Evolutionary conservation across 225 moss, liverwort and hornwort genomes (phyloP), one percentile per base, ranked within the genome.

Genomic region (Marchantia polymorpha): DNA sequence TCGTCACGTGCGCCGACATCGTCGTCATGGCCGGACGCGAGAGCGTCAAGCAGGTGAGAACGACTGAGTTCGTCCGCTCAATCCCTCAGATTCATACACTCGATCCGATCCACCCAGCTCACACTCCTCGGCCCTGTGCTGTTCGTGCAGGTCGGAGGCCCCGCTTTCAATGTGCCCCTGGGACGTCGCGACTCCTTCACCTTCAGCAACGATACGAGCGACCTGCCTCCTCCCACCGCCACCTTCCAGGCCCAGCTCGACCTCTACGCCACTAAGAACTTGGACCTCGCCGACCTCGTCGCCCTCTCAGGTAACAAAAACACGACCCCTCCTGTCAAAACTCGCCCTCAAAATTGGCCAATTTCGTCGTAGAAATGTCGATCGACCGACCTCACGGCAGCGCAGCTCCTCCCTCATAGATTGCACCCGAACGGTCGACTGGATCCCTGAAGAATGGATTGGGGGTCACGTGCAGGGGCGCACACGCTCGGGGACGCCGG

Each of bases 401-500:
- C 10, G 8, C 55, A 8, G 55, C 14, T 8, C 14, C 55, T 55
- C 14, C 8, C 55, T 8, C 55, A 55, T 8, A 14, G 8, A 8
- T 55, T 55, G 55, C 14, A 14, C 55, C 14, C 55, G n/a, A n/a
- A n/a, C n/a, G n/a, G n/a, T n/a, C n/a, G n/a, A n/a, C n/a, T n/a
- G n/a, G n/a, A n/a, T n/a, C n/a, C n/a, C n/a, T n/a, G n/a, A n/a
- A n/a, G n/a, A n/a, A n/a, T n/a, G n/a, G n/a, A n/a, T n/a, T n/a
- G n/a, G n/a, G n/a, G n/a, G 11, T 72, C 0, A 63, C 20, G 0
- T 68, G 69, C 89, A 94, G 94, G 94, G 19, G 86, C 89, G 4
- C 94, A 94, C 27, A 93, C 93, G 0, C 30, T 94, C 0, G 94
- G 94, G 2, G 82, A 78, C 0, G 94, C 92, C 0, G 88, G 89